Conservation (phyloP, 192 early-diverging fungal genomes). For the Coemansia sp. region DNA sequence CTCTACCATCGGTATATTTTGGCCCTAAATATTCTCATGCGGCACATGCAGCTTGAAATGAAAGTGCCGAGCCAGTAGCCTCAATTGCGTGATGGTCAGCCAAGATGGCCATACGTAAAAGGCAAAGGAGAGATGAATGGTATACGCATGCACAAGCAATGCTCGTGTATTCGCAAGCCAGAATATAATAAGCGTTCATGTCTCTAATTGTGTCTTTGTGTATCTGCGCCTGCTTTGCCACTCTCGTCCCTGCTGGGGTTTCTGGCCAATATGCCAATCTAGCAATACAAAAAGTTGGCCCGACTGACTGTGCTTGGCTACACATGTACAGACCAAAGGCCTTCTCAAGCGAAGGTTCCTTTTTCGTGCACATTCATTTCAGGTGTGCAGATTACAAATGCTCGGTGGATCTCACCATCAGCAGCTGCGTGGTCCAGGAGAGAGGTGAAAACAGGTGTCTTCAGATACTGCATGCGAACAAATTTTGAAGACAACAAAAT, state of each 20-base stretch:
- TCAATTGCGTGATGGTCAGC: background rate
- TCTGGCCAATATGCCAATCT: background rate
- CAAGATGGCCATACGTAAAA: background rate
- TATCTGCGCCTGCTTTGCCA: background rate
- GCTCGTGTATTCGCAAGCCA: conserved; percentile 7
- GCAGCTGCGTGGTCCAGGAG: background rate
- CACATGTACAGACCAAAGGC: background rate
- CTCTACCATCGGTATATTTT: background rate
- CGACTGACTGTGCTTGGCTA: background rate
- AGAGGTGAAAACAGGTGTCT: background rate
- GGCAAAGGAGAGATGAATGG: background rate
- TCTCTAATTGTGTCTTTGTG: conserved; percentile 3
- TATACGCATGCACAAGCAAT: conserved; percentile 12
- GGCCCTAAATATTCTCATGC: background rate
- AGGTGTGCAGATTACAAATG: background rate
- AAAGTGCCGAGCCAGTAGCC: background rate
- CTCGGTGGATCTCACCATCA: background rate
- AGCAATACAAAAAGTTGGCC: background rate
- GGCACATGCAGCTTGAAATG: background rate
- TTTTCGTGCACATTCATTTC: background rate
- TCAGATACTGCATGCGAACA: background rate
- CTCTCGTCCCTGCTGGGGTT: background rate
- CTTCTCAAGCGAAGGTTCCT: background rate
- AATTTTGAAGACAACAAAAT: background rate
- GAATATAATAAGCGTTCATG: background rate